Base-by-base conservation (phyloP, 2,329 filamentous ascomycete species). In the Aschersonia sp. region DNA sequence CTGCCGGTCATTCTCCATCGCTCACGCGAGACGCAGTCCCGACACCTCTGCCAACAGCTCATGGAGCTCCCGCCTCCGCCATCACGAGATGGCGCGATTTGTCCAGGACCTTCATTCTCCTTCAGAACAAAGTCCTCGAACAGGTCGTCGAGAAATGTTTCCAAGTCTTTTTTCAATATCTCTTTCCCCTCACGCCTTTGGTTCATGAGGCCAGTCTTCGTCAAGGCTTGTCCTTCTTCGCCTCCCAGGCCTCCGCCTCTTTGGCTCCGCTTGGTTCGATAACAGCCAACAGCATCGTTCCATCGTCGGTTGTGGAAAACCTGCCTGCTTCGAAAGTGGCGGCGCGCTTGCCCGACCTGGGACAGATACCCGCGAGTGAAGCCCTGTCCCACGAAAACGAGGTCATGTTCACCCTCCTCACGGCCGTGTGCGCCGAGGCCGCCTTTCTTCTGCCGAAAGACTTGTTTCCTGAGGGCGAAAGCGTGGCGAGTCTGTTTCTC, bases 351-450 rank as follows among this genome's bases (percentile, higher is more conserved):
- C 45, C 10, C 41, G 45, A n/a, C 38, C 41, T 9, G 44, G 40
- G 35, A 42, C 31, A 45, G 12, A 31, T 28, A 20, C 29, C 38
- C 29, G 29, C 32, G 9, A 43, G 44, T 45, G 50, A 50, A 35
- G 20, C 41, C 4, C 38, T 42, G 10, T 45, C 44, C 45, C 53
- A 56, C 5, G 65, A 63, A 61, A 59, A 59, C 0, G 64, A 69
- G 45, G 58, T 65, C 2, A 59, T 61, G 0, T 69, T 69, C 44
- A 66, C 66, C 0, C 51, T 71, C 10, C 61, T 71, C 43, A 69
- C 67, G 1, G 67, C 68, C n/a, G 61, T 69, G 1, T 69, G 66
- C 9, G 66, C 68, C 1, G 63, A 69, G 43, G 61, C 65, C 0
- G 65, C 64, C 1, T 69, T 68, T 46, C 50, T 69, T 30, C 51